Evolutionary conservation across 208 protist species (phyloP), one percentile per base, ranked within the genome.

Genomic region (Leishmania guyanensis): DNA sequence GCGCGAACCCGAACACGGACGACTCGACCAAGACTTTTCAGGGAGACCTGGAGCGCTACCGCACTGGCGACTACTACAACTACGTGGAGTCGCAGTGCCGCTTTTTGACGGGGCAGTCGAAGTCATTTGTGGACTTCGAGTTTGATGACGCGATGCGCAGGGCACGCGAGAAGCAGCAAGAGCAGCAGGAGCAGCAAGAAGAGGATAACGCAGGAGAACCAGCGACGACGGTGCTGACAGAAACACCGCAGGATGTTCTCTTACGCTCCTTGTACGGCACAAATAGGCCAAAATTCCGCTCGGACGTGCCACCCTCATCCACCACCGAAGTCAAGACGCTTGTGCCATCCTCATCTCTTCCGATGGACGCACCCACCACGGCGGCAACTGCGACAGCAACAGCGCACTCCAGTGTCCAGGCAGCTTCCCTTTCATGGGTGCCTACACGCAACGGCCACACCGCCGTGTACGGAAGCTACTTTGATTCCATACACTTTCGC

Each of bases 61-160:
- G 89, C 46, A 88, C 90, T 0, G 93, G 90, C 1, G 92, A 94
- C 78, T 96, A 92, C 79, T 89, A 92, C 84, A 88, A 93, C 46
- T 95, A 94, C 80, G 83, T 96, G 33, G 94, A 96, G 56, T 85
- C 86, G 76, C 94, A 96, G 86, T 84, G 93, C 76, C 90, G 94
- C 36, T 96, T 95, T 81, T 77, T 96, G 29, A 94, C 89, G 0
- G 94, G 94, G 17, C 84, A 96, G 81, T 92, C 90, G 14, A 86
- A 85, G 69, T 93, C 88, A 0, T 93, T 96, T 87, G 94, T 97
- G 17, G 94, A 97, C 83, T 96, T 97, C 77, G 90, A 90, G 62
- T 87, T 93, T 56, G 94, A 97, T 74, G 88, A 90, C 33, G 68
- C 86, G 75, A 77, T 95, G 80, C 80, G 79, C 51, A 62, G 71